Percentiles rank a stretch among this genome's conserved stretches.
These are phyloP conservation scores for Globisporangium nunn DNA, from an alignment of 352 stramenopile species.

Conservation along the genomic window DNA sequence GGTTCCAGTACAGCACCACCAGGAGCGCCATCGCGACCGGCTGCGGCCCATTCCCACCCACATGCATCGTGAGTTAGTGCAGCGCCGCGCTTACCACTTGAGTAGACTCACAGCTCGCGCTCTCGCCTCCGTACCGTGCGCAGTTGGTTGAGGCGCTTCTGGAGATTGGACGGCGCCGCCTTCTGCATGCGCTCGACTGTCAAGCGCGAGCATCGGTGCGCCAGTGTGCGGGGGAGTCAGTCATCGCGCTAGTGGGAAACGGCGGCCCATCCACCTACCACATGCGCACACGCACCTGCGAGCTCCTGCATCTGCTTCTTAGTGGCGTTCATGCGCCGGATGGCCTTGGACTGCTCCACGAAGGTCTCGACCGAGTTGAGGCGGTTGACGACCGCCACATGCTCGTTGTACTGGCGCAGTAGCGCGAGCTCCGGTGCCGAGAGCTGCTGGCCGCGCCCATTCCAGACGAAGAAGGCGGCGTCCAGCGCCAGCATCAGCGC, in stretches of 20 bases:
- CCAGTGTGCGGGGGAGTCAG: neutral
- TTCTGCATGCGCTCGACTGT: constrained; percentile 62
- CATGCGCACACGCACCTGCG: constrained; percentile 30
- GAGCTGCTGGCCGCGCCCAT: constrained; percentile 35
- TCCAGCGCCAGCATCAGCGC: constrained; percentile 48
- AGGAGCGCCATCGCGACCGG: constrained; percentile 46
- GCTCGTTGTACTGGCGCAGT: constrained; percentile 64
- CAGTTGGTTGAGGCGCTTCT: constrained; percentile 70
- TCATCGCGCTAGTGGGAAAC: too few relatives aligned
- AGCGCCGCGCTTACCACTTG: too few relatives aligned
- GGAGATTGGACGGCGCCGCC: constrained; percentile 52
- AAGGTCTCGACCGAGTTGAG: constrained; percentile 87
- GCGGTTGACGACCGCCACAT: constrained; percentile 71
- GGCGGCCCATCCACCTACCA: neutral
- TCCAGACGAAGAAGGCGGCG: constrained; percentile 48
- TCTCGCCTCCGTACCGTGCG: constrained; percentile 37
- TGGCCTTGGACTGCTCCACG: constrained; percentile 82
- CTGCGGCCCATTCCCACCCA: constrained; percentile 14
- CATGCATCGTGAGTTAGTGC: neutral
- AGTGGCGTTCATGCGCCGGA: constrained; percentile 77
- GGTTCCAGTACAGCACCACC: constrained; percentile 69
- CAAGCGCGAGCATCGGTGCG: constrained; percentile 1
- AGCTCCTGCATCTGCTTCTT: constrained; percentile 85
- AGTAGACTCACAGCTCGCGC: too few relatives aligned
- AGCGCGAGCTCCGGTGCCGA: constrained; percentile 49